phyloP scores from a whole-genome alignment of 164 flowering plant species.

The grape (Vitis vinifera) region DNA sequence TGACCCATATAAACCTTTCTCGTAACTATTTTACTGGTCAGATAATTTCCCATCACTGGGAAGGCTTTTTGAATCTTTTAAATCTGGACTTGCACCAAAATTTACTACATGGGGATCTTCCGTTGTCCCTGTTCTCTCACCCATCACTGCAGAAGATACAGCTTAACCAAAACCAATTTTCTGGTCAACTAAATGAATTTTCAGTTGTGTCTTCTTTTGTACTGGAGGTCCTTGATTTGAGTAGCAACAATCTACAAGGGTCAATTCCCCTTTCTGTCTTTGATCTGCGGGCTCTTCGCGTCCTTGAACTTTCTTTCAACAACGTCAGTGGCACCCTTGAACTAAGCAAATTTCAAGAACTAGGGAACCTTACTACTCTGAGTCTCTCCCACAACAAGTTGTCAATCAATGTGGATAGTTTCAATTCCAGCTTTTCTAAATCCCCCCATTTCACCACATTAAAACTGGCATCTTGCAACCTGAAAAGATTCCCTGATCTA shows the following conservation, averaged over 20 bases:
- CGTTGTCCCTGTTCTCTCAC: slow-evolving; percentile 26
- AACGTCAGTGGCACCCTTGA: slow-evolving; percentile 6
- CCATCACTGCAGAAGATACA: slow-evolving; percentile 23
- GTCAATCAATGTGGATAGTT: neutral
- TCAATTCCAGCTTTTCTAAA: neutral
- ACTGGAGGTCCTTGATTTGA: slow-evolving; percentile 14
- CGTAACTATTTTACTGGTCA: slow-evolving; percentile 16
- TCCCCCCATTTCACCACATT: slow-evolving; percentile 3
- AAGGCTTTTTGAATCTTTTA: neutral
- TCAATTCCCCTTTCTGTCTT: slow-evolving; percentile 13
- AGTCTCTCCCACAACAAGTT: slow-evolving; percentile 32
- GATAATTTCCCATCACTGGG: slow-evolving; percentile 15
- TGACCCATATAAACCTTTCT: slow-evolving; percentile 14
- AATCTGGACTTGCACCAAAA: slow-evolving; percentile 22
- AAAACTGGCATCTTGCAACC: slow-evolving; percentile 24
- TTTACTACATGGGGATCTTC: slow-evolving; percentile 30
- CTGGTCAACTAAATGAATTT: slow-evolving; percentile 17
- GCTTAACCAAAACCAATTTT: slow-evolving; percentile 24
- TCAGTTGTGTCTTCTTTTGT: neutral
- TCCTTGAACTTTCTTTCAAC: slow-evolving; percentile 17
- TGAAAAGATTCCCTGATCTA: slow-evolving; percentile 17
- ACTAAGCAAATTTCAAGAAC: slow-evolving; percentile 3
- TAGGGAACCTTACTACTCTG: slow-evolving; percentile 15
- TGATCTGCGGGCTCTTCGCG: slow-evolving; percentile 8
- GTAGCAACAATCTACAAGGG: slow-evolving; percentile 26